Percentiles rank a stretch among this genome's conserved stretches.
Conservation (phyloP, 768 basidiomycete genomes). For the Cystofilobasidium macerans region DNA sequence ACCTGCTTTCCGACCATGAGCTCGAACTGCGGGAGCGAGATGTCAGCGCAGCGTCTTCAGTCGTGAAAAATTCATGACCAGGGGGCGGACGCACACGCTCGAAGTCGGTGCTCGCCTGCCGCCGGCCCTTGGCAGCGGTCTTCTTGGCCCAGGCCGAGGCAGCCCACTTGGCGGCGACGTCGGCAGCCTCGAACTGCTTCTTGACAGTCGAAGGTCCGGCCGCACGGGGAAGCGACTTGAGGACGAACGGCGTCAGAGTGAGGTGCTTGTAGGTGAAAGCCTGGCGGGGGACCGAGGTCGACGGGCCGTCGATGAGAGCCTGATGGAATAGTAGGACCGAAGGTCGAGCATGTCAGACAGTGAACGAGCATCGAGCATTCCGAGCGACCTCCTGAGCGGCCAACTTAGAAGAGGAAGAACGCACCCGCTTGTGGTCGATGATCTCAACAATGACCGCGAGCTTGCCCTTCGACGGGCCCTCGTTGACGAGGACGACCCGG, state of each 20-base stretch:
- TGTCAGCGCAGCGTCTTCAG: neutral
- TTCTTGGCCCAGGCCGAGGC: constrained; percentile 79
- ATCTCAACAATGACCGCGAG: constrained; percentile 94
- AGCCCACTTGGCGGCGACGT: constrained; percentile 75
- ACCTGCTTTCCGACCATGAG: constrained; percentile 24
- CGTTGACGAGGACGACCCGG: constrained; percentile 91
- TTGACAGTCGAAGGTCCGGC: constrained; percentile 71
- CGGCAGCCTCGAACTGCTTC: constrained; percentile 80
- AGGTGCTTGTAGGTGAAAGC: constrained; percentile 83
- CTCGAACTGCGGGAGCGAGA: neutral
- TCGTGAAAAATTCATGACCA: neutral
- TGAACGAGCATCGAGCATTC: too few species aligned
- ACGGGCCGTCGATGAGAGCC: constrained; percentile 93
- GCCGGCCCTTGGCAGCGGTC: constrained; percentile 59
- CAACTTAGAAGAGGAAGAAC: constrained; percentile 32
- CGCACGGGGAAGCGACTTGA: constrained; percentile 73
- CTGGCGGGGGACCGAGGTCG: constrained; percentile 83
- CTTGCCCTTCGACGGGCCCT: constrained; percentile 72
- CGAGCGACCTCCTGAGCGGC: neutral
- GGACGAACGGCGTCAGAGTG: constrained; percentile 71
- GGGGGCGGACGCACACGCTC: constrained; percentile 44
- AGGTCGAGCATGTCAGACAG: too few species aligned
- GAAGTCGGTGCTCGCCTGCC: constrained; percentile 76
- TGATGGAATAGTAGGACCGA: constrained; percentile 35
- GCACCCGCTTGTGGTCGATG: constrained; percentile 96